A percentile compares a stretch with the other conserved stretches of the same genome.
phyloP scores from a whole-genome alignment of 352 stramenopile genomes.

The Globisporangium radiosum region DNA sequence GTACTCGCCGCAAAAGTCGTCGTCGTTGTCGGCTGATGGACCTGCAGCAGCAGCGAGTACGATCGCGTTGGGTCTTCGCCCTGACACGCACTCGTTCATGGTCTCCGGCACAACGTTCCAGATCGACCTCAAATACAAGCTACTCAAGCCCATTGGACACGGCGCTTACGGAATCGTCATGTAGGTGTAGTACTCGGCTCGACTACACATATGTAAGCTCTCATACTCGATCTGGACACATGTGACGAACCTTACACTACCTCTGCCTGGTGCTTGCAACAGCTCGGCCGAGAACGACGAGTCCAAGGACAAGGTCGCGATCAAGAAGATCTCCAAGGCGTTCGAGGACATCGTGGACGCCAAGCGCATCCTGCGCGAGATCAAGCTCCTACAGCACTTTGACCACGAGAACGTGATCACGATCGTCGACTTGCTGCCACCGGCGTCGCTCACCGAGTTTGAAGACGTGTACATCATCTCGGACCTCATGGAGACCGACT shows the following conservation, averaged over 20 bases:
- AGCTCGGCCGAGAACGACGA: slow-evolving; percentile 79
- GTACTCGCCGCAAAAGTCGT: slow-evolving; percentile 4
- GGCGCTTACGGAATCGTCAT: slow-evolving; percentile 94
- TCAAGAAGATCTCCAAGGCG: slow-evolving; percentile 87
- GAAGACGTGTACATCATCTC: slow-evolving; percentile 98
- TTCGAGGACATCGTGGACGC: slow-evolving; percentile 99
- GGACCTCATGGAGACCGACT: slow-evolving; percentile 97
- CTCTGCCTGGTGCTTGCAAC: not conserved
- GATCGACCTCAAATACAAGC: slow-evolving; percentile 91
- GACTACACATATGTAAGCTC: not conserved
- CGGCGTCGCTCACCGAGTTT: slow-evolving; percentile 90
- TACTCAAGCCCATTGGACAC: slow-evolving; percentile 93
- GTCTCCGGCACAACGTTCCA: slow-evolving; percentile 88
- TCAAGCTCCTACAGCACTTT: slow-evolving; percentile 92
- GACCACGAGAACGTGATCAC: slow-evolving; percentile 94
- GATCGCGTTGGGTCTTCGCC: slow-evolving; percentile 21
- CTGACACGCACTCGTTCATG: slow-evolving; percentile 70
- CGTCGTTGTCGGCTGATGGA: not conserved
- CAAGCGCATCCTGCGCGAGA: slow-evolving; percentile 98
- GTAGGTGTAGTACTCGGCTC: slow-evolving; percentile 31
- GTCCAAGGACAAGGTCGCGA: slow-evolving; percentile 79
- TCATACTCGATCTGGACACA: too few relatives aligned
- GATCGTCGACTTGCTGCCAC: slow-evolving; percentile 93
- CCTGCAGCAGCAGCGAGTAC: not conserved
- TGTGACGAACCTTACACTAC: not conserved